Base-by-base conservation (phyloP, 805 yeast species). In the Kazachstania bromeliacearum region DNA sequence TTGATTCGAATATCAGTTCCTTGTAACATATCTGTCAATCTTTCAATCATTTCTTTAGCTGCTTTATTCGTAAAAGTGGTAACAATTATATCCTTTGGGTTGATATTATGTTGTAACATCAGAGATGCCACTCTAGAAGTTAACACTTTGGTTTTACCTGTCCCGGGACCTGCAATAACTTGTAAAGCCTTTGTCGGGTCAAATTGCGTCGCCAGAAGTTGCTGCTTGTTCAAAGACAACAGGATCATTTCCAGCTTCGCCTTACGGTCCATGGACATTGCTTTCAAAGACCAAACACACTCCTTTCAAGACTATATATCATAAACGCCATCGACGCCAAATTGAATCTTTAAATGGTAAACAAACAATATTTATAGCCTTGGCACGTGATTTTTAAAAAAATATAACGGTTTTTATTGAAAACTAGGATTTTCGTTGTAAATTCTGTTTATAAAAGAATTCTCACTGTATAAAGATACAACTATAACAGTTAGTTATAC, bases 41-140 rank as follows among this genome's bases (percentile, higher is more conserved):
- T 65, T 22, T 74, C 79, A 9, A 64, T 60, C 83, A 89, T 79
- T 59, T 89, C 97, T 35, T 67, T 71, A 2, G 96, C 94, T 0
- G 98, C 97, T 48, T 82, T 84, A 48, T 84, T 83, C 9, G 97
- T 89, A 62, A 89, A 89, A 0, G 97, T 88, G 5, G 96, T 85
- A 15, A 88, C 92, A 1, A 89, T 71, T 14, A 92, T 69, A 32
- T 70, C 61, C 23, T 67, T 63, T 0, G 96, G 88, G 1, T 66
- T 62, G 0, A 83, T 56, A 2, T 67, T 58, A 24, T 71, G 65
- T 7, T 68, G 55, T 3, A 72, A 40, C 6, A 88, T 46, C 20
- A 88, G 61, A 48, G 77, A 72, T 0, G 88, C 88, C 7, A 88
- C 92, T 31, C 96, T 64, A 1, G 85, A 69, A 0, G 85, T 77